Evolutionary conservation across 768 basidiomycete genomes (phyloP).

Genomic region (Tulasnella sp.): DNA sequence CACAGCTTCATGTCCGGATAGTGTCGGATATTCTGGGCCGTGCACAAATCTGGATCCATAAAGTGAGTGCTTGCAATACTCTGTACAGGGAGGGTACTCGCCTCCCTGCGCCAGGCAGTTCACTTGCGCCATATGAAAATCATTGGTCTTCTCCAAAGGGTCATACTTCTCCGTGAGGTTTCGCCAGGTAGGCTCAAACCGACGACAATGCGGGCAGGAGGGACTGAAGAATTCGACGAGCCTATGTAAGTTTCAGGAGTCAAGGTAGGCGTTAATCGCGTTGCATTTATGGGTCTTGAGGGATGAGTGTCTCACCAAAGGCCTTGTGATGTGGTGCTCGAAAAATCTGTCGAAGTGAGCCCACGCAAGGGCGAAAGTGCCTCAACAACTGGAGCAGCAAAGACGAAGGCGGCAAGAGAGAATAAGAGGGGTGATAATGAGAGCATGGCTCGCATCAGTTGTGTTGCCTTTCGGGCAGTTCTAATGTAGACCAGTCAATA

Average conservation of each 20-base stretch:
- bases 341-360: constrained; percentile 27
- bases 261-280: too few relatives aligned
- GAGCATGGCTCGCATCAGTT: too few relatives aligned
- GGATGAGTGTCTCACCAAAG: constrained; percentile 29
- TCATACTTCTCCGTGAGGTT: constrained; percentile 38
- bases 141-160: constrained; percentile 32
- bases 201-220: constrained; percentile 66
- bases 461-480: too few relatives aligned
- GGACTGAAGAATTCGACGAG: constrained; percentile 85
- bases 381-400: too few relatives aligned
- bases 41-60: constrained; percentile 56
- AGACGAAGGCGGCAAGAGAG: too few relatives aligned
- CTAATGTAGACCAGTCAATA: too few relatives aligned
- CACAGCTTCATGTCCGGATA: constrained; percentile 74
- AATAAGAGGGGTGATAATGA: too few relatives aligned
- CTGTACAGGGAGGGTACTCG: constrained; percentile 27
- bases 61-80: not conserved
- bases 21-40: constrained; percentile 49
- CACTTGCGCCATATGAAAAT: constrained; percentile 65
- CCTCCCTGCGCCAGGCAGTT: constrained; percentile 72
- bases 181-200: constrained; percentile 76
- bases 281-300: too few relatives aligned
- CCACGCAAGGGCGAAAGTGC: too few relatives aligned
- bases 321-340: constrained; percentile 22
- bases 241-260: constrained; percentile 26